Evolutionary conservation across 2,329 filamentous ascomycete genomes (phyloP).

Genomic region (Bipolaris victoriae): DNA sequence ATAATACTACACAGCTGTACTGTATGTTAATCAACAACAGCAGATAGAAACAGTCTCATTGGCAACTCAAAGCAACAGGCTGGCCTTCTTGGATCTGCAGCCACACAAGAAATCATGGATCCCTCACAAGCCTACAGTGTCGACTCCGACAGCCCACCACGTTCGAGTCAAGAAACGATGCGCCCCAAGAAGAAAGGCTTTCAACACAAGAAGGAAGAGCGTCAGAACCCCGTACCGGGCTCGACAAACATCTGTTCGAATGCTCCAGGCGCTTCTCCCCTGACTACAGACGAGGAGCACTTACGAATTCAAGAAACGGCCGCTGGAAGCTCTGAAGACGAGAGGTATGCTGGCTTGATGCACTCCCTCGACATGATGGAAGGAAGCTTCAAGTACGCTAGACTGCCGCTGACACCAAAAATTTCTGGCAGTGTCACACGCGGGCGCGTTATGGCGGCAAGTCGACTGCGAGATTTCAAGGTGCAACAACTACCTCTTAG

Average conservation of each 20-base stretch:
- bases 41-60: not conserved
- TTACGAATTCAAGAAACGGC: not conserved
- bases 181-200: not conserved
- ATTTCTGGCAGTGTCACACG: slow-evolving; percentile 10
- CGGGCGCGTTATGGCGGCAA: slow-evolving; percentile 5
- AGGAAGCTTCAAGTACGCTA: slow-evolving; percentile 3
- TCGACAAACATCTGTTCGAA: slow-evolving; percentile 1
- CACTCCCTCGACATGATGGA: not conserved
- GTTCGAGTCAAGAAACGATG: not conserved
- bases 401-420: slow-evolving; percentile 3
- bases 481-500: not conserved
- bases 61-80: not conserved
- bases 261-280: not conserved
- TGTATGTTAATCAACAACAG: not conserved
- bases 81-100: not conserved
- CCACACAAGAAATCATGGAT: not conserved
- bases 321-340: not conserved
- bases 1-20: not conserved
- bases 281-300: not conserved
- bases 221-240: not conserved
- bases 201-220: not conserved
- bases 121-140: not conserved
- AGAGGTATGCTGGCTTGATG: not conserved
- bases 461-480: not conserved
- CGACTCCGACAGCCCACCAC: not conserved